Evolutionary conservation across 2,329 filamentous ascomycete genomes (phyloP).

Genomic region (Venturia aucupariae): DNA sequence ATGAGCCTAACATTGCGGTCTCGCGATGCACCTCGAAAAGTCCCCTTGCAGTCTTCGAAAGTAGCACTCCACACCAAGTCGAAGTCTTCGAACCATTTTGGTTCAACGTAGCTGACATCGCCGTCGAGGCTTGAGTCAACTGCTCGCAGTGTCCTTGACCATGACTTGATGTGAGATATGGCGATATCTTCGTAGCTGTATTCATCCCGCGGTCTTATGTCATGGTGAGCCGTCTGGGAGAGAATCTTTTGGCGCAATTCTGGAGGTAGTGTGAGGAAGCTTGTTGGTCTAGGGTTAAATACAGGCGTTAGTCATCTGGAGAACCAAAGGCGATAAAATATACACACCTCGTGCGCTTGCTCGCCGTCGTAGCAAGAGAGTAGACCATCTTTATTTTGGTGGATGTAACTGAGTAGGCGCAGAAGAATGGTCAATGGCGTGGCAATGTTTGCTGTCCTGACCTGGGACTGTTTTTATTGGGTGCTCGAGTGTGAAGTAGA

Average conservation of each 20-base stretch:
- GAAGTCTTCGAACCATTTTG: not conserved
- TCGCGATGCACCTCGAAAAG: not conserved
- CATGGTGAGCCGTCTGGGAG: not conserved
- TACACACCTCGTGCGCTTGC: not conserved
- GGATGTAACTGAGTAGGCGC: no score
- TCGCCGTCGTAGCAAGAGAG: not conserved
- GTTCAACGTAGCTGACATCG: not conserved
- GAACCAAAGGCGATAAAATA: not conserved
- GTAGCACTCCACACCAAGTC: not conserved
- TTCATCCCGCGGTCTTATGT: not conserved
- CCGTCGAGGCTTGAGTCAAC: not conserved
- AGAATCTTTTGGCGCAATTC: not conserved
- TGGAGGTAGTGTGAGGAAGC: not conserved
- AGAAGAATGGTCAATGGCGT: no score
- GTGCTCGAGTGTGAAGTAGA: no score
- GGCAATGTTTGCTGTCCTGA: no score
- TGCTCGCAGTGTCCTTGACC: not conserved
- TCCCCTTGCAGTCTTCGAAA: not conserved
- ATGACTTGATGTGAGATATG: not conserved
- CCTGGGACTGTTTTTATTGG: no score
- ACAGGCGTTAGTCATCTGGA: not conserved
- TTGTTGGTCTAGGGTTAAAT: not conserved
- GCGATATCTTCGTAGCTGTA: not conserved
- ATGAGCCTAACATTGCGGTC: not conserved
- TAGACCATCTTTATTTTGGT: no score